Evolutionary conservation across 495 filamentous ascomycete species (phyloP).

Genomic region (Cudoniella acicularis): DNA sequence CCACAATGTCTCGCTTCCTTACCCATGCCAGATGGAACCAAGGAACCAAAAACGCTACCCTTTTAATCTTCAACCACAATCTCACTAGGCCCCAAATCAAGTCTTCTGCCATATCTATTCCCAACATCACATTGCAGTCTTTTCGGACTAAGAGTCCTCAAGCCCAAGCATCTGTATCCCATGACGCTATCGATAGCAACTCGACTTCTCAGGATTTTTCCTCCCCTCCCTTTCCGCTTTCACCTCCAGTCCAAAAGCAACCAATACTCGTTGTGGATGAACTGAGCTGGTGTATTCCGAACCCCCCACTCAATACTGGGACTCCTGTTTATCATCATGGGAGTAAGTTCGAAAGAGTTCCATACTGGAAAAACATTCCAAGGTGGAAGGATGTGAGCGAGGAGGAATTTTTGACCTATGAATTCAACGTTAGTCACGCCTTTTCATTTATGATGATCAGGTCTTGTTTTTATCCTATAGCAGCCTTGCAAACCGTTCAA

Average conservation of each 20-base stretch:
- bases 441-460: neutral
- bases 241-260: too few species aligned
- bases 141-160: too few species aligned
- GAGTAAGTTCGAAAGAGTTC: constrained; percentile 13
- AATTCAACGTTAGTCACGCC: constrained; percentile 41
- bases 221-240: too few species aligned
- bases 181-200: too few species aligned
- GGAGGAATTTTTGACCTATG: constrained; percentile 41
- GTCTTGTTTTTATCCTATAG: neutral
- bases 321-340: constrained; percentile 4
- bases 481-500: too few species aligned
- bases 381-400: constrained; percentile 40
- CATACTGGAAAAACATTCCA: constrained; percentile 40
- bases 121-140: neutral
- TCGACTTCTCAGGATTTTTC: too few species aligned
- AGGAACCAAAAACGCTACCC: neutral
- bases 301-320: too few species aligned
- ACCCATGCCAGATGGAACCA: neutral
- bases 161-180: too few species aligned
- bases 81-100: neutral
- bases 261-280: too few species aligned
- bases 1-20: neutral
- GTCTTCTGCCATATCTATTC: neutral
- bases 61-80: neutral
- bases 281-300: too few species aligned